Base-by-base conservation (phyloP, 2,329 filamentous ascomycete genomes). In the Clarireedia hainanense region DNA sequence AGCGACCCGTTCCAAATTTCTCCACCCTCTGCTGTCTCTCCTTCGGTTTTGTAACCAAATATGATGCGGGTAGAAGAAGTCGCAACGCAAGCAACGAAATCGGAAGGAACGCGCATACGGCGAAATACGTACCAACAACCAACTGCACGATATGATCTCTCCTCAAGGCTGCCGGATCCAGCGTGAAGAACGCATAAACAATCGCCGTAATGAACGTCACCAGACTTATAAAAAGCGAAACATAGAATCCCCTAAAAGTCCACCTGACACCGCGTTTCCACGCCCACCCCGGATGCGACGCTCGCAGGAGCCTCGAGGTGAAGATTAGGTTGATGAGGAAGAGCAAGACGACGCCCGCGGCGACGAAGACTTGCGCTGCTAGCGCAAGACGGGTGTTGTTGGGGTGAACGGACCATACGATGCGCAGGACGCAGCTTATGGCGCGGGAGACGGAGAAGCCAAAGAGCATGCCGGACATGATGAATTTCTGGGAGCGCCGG, bases 281-380 rank as follows among this genome's bases (percentile, higher is more conserved):
- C 56, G 89, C 89, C 24, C 89, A 66, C 1, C 68, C 67, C 0
- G 88, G 88, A 63, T 91, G 86, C 50, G 82, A 80, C 5, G 85
- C 85, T 48, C 89, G 80, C 26, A 94, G 71, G 30, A 95, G 76
- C 42, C 89, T 83, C 70, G 90, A 87, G 0, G 84, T 73, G 65
- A 91, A 87, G 65, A 94, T 73, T 40, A 95, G 72, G 72, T 95
- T 92, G 70, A 90, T 74, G 63, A 91, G 72, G 69, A 88, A 91
- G 27, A 95, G 74, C 6, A 95, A 70, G 39, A 94, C 69, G 12
- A 90, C 82, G 20, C 60, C 62, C 7, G 54, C 61, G 6, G 59
- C 57, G 24, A 63, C 47, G 20, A 55, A 55, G 2, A 55, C 23
- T n/a, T 50, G 47, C 1, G 52, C 52, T 1, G 52, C 37, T 15